Conservation (phyloP, 2,329 filamentous ascomycete genomes). For the Passalora sequoiae region DNA sequence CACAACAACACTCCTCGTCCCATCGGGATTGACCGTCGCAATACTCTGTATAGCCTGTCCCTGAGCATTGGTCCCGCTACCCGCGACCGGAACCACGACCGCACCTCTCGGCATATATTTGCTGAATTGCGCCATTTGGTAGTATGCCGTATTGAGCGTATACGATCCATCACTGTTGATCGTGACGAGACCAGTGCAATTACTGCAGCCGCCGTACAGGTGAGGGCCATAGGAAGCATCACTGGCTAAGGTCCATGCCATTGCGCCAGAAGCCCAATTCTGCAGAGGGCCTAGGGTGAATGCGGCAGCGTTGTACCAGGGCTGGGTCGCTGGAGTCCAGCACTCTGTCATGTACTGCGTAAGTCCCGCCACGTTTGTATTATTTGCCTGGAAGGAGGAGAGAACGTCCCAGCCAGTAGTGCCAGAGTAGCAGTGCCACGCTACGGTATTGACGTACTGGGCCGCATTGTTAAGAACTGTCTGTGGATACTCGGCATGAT, state of each 20-base stretch:
- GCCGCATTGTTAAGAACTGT: constrained; percentile 15
- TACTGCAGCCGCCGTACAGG: constrained; percentile 13
- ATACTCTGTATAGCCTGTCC: constrained; percentile 12
- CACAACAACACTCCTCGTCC: constrained; percentile 17
- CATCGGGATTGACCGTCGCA: constrained; percentile 18
- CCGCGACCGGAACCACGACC: constrained; percentile 10
- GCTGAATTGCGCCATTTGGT: constrained; percentile 22
- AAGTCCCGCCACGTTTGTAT: constrained; percentile 14
- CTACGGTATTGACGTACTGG: constrained; percentile 16
- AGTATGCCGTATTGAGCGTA: constrained; percentile 19
- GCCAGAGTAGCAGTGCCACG: constrained; percentile 23
- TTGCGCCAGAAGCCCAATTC: constrained; percentile 20
- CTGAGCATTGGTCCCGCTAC: constrained; percentile 5
- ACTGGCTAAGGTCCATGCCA: constrained; percentile 20
- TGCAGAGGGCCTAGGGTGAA: constrained; percentile 22
- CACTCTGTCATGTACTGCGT: constrained; percentile 23
- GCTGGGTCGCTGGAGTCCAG: constrained; percentile 12
- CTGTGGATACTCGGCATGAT: constrained; percentile 17
- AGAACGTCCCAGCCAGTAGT: constrained; percentile 14
- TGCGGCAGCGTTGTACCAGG: constrained; percentile 17
- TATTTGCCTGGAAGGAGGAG: constrained; percentile 15
- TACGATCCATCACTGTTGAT: constrained; percentile 14
- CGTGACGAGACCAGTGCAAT: constrained; percentile 17
- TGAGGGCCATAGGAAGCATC: constrained; percentile 17
- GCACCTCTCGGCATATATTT: constrained; percentile 17